Evolutionary conservation across 2,329 filamentous ascomycete species (phyloP).

Genomic region (Setomelanomma holmii): DNA sequence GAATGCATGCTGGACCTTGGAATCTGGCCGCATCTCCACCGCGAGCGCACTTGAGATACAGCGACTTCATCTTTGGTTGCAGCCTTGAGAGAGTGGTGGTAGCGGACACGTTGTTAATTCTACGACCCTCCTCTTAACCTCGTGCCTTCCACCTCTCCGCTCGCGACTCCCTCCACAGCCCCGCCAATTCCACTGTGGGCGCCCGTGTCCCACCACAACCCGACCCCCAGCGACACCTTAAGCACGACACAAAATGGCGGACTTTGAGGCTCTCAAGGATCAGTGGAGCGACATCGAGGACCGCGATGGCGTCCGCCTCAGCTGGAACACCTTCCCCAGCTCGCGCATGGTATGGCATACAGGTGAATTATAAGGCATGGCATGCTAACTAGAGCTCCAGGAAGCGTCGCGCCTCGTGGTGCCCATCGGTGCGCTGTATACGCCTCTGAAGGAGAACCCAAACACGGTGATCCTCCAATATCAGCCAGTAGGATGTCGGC

Average conservation of each 20-base stretch:
- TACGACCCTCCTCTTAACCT: neutral
- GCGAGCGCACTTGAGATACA: constrained; percentile 35
- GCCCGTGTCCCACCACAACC: constrained; percentile 34
- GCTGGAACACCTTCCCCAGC: constrained; percentile 99
- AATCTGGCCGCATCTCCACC: constrained; percentile 44
- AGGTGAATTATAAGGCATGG: constrained; percentile 10
- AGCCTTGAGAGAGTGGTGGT: constrained; percentile 14
- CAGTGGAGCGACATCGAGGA: constrained; percentile 97
- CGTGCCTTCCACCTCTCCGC: constrained; percentile 7
- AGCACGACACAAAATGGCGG: constrained; percentile 65
- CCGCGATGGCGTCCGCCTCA: constrained; percentile 91
- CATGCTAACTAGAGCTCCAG: constrained; percentile 56
- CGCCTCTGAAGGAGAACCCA: constrained; percentile 91
- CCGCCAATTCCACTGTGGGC: constrained; percentile 42
- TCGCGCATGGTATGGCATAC: constrained; percentile 77
- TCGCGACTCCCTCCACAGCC: constrained; percentile 23
- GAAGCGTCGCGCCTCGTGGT: constrained; percentile 95
- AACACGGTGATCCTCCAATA: constrained; percentile 90
- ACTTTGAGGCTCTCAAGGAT: constrained; percentile 92
- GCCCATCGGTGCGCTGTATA: constrained; percentile 95
- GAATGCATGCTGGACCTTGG: constrained; percentile 28
- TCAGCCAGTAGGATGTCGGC: constrained; percentile 95
- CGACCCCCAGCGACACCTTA: constrained; percentile 22
- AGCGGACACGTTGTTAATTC: constrained; percentile 21
- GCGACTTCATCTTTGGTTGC: constrained; percentile 14